Evolutionary conservation across 2,329 filamentous ascomycete species (phyloP), one percentile per base, ranked within the genome.

Genomic region (Ciborinia camelliae): DNA sequence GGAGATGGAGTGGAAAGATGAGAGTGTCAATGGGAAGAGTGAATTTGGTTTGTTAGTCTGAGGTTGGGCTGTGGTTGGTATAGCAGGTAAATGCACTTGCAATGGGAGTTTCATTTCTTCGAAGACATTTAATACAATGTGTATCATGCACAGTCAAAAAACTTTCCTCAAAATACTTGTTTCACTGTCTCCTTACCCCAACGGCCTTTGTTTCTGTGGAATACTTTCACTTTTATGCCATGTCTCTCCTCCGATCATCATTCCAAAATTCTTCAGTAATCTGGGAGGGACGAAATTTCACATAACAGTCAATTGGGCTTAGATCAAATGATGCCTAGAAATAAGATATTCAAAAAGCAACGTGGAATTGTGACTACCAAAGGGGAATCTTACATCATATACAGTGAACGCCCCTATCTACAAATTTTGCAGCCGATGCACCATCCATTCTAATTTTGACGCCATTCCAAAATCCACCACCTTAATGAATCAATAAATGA

Each of bases 371-470:
- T 8, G 12, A 58, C 28, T 47, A 35, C 55, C 26, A 35, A 58
- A 47, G 55, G 59, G 59, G 48, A 45, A 62, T 62, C 59, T 43
- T 55, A 43, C 39, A 62, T 54, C 26, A 32, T 30, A 32, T 30
- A 20, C 47, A 26, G 32, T 43, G 14, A 54, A 62, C 48, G 48
- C 47, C 59, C 18, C 37, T 5, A 18, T 55, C 32, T 51, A 61
- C 5, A 18, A 54, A 45, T 26, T 39, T 54, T 54, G 51, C 48
- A 62, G 45, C 37, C 48, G 39, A 54, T 62, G 48, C 20, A 48
- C 23, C 18, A 32, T 8, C 59, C 35, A 26, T 9, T 62, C 59
- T 62, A 62, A 32, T 35, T 35, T 26, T 54, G 28, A 62, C 59
- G 59, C 59, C 59, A 30, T 6, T 23, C 37, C 37, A 32, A 43